Evolutionary conservation across 2,329 filamentous ascomycete genomes (phyloP), one percentile per base, ranked within the genome.

Genomic region (Fusarium sp.): DNA sequence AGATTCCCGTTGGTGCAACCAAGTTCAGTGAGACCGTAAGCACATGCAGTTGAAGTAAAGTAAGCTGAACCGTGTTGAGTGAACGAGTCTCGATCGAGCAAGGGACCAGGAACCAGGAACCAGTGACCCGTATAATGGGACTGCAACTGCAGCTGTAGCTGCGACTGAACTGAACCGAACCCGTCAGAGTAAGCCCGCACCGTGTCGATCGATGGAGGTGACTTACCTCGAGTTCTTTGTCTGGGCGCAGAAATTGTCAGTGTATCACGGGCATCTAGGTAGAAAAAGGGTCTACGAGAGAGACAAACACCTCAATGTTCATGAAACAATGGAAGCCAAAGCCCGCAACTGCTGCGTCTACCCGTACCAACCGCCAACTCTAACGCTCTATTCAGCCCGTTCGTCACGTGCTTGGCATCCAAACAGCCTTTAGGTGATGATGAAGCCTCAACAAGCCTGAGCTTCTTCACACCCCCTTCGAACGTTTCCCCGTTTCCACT

Each of bases 31-130:
- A 41, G 36, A 30, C 30, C 36, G 38, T 72, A 54, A 57, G 69
- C 35, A 39, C 24, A 54, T 28, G 51, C 20, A n/a, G 51, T 39
- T 54, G 50, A 36, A 26, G 32, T 15, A 26, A 62, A 63, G 53
- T 47, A 39, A 35, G 32, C 30, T n/a, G 30, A 30, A 32, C 56
- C 51, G 58, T 22, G 53, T 28, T 53, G 18, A 53, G 50, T 57
- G 32, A 47, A 58, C 38, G 70, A 70, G 66, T 32, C 53, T 59
- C 38, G 58, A 72, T 60, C 18, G 42, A 74, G 71, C 59, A 75
- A 66, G 72, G 72, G 58, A 64, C 72, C 67, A 74, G 71, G 71
- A 74, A 67, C 64, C 63, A 67, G 65, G 65, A 67, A 67, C 65
- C 24, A n/a, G 35, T 45, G 61, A 64, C 63, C 64, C 38, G 30